These are phyloP conservation scores for Globisporangium paroecandrum DNA, from an alignment of 352 stramenopile genomes.

Conservation along the genomic window DNA sequence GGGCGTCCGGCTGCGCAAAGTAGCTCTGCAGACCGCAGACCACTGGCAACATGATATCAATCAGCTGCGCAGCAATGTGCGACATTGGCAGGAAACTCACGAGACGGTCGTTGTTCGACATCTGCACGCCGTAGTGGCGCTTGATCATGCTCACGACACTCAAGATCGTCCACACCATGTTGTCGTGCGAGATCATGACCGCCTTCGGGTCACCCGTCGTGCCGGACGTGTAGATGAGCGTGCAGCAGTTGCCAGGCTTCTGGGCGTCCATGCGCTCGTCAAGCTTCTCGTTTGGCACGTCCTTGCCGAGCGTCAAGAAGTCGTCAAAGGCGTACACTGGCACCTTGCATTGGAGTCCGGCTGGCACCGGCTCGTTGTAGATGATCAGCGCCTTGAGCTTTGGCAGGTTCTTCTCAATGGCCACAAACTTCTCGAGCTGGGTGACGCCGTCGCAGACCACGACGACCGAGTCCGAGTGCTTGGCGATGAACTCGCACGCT, in stretches of 20 bases:
- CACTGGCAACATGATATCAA: slow-evolving; percentile 84
- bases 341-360: slow-evolving; percentile 56
- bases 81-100: slow-evolving; percentile 90
- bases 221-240: slow-evolving; percentile 94
- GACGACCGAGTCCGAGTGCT: slow-evolving; percentile 91
- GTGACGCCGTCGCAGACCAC: slow-evolving; percentile 91
- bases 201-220: slow-evolving; percentile 95
- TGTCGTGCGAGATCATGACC: slow-evolving; percentile 96
- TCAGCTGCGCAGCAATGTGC: slow-evolving; percentile 85
- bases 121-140: slow-evolving; percentile 47
- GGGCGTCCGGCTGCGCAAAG: slow-evolving; percentile 87
- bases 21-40: slow-evolving; percentile 67
- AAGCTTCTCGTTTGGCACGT: slow-evolving; percentile 60
- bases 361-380: slow-evolving; percentile 86
- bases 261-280: slow-evolving; percentile 72
- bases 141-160: slow-evolving; percentile 64
- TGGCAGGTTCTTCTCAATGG: slow-evolving; percentile 80
- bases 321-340: slow-evolving; percentile 80
- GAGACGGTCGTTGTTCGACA: slow-evolving; percentile 66
- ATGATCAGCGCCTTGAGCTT: slow-evolving; percentile 93
- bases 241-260: slow-evolving; percentile 85
- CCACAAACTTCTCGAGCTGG: slow-evolving; percentile 93
- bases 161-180: slow-evolving; percentile 85
- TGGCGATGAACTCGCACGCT: slow-evolving; percentile 91
- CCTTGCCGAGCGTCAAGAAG: slow-evolving; percentile 69